phyloP scores from a whole-genome alignment of 2,329 filamentous ascomycete species.

The Fusarium liriodendri region DNA sequence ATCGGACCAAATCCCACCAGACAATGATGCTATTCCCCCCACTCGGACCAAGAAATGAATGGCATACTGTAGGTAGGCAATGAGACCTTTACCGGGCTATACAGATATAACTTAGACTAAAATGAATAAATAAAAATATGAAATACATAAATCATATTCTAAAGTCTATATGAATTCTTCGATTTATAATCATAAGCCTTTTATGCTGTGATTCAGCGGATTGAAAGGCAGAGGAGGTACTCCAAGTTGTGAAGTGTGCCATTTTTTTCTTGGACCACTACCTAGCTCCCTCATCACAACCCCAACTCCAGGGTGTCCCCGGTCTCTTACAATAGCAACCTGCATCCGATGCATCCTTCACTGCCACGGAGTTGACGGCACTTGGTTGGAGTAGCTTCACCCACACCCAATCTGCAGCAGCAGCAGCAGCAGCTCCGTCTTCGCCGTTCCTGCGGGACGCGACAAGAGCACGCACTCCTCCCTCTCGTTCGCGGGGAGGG shows the following conservation, averaged over 20 bases:
- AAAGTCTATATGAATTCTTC: too few relatives aligned
- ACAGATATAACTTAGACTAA: too few relatives aligned
- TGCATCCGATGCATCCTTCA: slow-evolving; percentile 13
- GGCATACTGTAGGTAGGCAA: too few relatives aligned
- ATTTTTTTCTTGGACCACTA: too few relatives aligned
- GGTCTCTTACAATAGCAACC: background rate
- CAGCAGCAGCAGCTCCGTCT: slow-evolving; percentile 5
- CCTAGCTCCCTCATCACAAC: background rate
- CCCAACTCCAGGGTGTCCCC: background rate
- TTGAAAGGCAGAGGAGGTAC: too few relatives aligned
- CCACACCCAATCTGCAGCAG: slow-evolving; percentile 5
- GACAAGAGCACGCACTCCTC: slow-evolving; percentile 10
- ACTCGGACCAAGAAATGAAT: too few relatives aligned
- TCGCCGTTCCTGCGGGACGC: slow-evolving; percentile 38
- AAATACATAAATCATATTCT: too few relatives aligned
- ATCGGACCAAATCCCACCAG: slow-evolving; percentile 16
- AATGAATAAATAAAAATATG: too few relatives aligned
- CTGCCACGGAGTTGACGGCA: slow-evolving; percentile 3
- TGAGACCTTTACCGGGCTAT: too few relatives aligned
- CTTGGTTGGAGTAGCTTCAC: slow-evolving; percentile 8
- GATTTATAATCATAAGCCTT: too few relatives aligned
- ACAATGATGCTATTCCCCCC: slow-evolving; percentile 14
- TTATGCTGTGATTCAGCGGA: too few relatives aligned
- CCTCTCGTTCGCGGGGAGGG: slow-evolving; percentile 28
- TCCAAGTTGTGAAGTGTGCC: too few relatives aligned